A percentile compares a stretch with the other conserved stretches of the same genome.
Conservation (phyloP, 179 eudicot genomes). For the Spergularia azorica region DNA sequence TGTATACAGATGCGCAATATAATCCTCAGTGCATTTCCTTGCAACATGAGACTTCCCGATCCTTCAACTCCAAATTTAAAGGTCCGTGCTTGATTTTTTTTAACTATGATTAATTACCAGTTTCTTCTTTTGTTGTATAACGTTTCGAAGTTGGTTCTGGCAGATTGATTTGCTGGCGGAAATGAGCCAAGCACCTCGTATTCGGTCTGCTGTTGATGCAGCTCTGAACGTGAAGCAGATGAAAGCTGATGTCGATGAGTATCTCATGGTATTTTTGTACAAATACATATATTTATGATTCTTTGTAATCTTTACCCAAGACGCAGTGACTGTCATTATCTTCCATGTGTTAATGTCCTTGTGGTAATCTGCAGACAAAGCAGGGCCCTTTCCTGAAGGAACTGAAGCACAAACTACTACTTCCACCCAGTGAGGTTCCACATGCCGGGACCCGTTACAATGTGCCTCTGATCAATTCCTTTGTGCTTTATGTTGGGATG, state of each 20-base stretch:
- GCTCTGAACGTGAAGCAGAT: constrained; percentile 82
- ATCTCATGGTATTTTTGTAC: constrained; percentile 60
- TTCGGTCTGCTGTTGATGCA: constrained; percentile 89
- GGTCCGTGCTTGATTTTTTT: constrained; percentile 34
- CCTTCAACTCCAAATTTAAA: constrained; percentile 97
- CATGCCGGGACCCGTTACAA: constrained; percentile 88
- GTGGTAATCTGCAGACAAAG: constrained; percentile 52
- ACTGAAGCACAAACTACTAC: constrained; percentile 74
- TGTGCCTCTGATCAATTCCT: constrained; percentile 85
- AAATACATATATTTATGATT: no score
- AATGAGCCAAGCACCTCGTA: constrained; percentile 86
- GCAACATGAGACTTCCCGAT: constrained; percentile 96
- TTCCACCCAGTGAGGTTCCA: constrained; percentile 62
- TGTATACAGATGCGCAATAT: constrained; percentile 99
- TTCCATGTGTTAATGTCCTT: background rate
- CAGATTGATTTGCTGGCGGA: constrained; percentile 92
- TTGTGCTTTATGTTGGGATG: constrained; percentile 90
- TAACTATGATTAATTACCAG: background rate
- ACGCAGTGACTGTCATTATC: background rate
- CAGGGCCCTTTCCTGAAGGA: constrained; percentile 68
- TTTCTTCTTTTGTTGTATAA: background rate
- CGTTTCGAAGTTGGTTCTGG: background rate
- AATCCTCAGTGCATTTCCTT: constrained; percentile 95
- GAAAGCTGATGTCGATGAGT: constrained; percentile 90
- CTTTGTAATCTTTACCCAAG: no score